These are phyloP conservation scores for Aspergillus kassunensis DNA, from an alignment of 495 filamentous ascomycete species.

Conservation along the genomic window DNA sequence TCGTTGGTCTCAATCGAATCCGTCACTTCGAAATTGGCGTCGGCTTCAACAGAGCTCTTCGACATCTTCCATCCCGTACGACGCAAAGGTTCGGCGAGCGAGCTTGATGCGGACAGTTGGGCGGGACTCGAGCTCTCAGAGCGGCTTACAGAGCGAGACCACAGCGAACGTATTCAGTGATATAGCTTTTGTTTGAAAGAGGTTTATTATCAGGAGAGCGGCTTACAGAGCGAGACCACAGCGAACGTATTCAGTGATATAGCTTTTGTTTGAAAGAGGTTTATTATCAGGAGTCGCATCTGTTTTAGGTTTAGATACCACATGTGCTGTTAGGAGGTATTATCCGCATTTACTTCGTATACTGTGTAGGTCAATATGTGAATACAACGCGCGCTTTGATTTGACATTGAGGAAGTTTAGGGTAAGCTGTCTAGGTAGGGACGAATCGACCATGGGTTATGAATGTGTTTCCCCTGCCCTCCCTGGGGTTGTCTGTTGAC, in stretches of 20 bases:
- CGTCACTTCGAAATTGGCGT: conserved; percentile 4
- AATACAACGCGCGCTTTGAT: too few relatives aligned
- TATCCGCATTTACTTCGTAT: background rate
- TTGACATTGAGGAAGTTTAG: too few relatives aligned
- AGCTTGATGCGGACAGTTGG: conserved; percentile 11
- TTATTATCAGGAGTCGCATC: background rate
- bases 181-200: conserved; percentile 13
- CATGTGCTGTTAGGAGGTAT: conserved; percentile 1
- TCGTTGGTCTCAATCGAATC: conserved; percentile 12
- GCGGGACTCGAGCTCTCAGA: conserved; percentile 3
- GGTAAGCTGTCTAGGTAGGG: too few relatives aligned
- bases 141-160: conserved; percentile 6
- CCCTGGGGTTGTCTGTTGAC: too few relatives aligned
- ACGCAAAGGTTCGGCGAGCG: conserved; percentile 7
- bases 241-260: conserved; percentile 15
- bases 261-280: conserved; percentile 9
- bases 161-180: conserved; percentile 15
- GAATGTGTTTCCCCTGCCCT: too few relatives aligned
- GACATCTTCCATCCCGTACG: conserved; percentile 12
- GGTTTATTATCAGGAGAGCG: background rate
- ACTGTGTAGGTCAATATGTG: background rate
- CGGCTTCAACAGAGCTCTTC: conserved; percentile 17
- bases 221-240: conserved; percentile 8
- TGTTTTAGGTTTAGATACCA: conserved; percentile 1
- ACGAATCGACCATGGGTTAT: too few relatives aligned